Percentiles rank a stretch among this genome's conserved stretches.
phyloP scores from a whole-genome alignment of 768 basidiomycete species.

The Macrocybe gigantea region DNA sequence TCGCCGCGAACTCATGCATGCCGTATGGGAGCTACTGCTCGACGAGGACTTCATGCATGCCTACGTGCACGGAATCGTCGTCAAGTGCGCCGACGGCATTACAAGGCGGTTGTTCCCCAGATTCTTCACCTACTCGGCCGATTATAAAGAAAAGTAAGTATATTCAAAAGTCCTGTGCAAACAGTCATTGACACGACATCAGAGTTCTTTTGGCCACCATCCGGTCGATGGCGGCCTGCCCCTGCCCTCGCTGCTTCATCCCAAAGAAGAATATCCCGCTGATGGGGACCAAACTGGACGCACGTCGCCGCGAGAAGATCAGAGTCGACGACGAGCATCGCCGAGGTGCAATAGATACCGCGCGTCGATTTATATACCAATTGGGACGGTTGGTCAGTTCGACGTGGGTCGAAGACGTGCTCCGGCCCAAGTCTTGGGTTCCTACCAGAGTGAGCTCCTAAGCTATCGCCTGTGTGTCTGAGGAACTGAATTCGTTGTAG shows the following conservation, averaged over 20 bases:
- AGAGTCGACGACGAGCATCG: constrained; percentile 6
- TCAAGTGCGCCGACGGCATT: constrained; percentile 22
- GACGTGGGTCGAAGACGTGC: constrained; percentile 15
- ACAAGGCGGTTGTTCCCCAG: constrained; percentile 21
- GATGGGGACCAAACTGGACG: constrained; percentile 6
- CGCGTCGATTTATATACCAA: constrained; percentile 21
- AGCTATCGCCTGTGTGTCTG: neutral
- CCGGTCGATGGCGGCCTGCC: constrained; percentile 11
- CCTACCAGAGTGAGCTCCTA: constrained; percentile 19
- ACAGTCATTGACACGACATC: neutral
- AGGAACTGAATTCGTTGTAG: constrained; percentile 11
- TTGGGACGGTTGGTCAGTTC: constrained; percentile 18
- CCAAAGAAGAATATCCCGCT: constrained; percentile 3
- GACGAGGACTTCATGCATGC: constrained; percentile 20
- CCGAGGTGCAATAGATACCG: constrained; percentile 6
- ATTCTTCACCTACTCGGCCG: constrained; percentile 27
- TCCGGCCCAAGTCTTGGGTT: constrained; percentile 21
- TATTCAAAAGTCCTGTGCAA: constrained; percentile 6
- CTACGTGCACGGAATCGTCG: constrained; percentile 21
- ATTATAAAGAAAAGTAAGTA: constrained; percentile 31
- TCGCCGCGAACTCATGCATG: constrained; percentile 24
- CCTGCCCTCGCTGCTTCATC: constrained; percentile 13
- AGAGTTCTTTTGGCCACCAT: constrained; percentile 16
- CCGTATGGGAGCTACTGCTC: constrained; percentile 18
- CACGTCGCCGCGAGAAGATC: neutral